Percentiles rank a stretch among this genome's conserved stretches.
phyloP scores from a whole-genome alignment of 768 basidiomycete genomes.

The Ephemerocybe angulata region DNA sequence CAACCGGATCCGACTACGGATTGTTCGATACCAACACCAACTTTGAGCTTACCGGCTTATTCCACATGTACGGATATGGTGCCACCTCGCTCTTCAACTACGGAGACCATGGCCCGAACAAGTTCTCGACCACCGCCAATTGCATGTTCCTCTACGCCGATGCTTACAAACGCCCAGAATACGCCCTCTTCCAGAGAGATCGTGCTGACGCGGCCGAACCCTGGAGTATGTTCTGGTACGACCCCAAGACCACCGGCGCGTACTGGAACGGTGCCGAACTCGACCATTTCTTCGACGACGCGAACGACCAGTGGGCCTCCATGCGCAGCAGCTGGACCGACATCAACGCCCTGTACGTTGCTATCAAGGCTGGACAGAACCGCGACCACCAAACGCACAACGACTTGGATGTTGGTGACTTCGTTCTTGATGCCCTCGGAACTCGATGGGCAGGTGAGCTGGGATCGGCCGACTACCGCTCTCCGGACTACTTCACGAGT shows the following conservation, averaged over 20 bases:
- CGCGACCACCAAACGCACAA: conserved; percentile 91
- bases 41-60: conserved; percentile 70
- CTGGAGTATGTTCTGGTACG: conserved; percentile 91
- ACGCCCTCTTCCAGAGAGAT: conserved; percentile 88
- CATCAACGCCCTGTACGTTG: conserved; percentile 77
- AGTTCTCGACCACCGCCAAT: conserved; percentile 95
- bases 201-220: conserved; percentile 78
- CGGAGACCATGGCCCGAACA: conserved; percentile 90
- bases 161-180: conserved; percentile 67
- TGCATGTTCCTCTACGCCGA: conserved; percentile 73
- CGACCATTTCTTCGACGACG: conserved; percentile 77
- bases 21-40: conserved; percentile 67
- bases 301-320: conserved; percentile 79
- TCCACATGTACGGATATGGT: conserved; percentile 87
- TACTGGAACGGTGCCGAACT: conserved; percentile 88
- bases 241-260: conserved; percentile 76
- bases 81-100: conserved; percentile 81
- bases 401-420: conserved; percentile 92
- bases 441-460: conserved; percentile 94
- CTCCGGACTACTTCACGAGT: conserved; percentile 71
- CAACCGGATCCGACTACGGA: conserved; percentile 83
- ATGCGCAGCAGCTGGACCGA: conserved; percentile 95
- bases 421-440: conserved; percentile 91
- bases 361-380: conserved; percentile 80
- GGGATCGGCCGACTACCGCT: conserved; percentile 79